Base-by-base conservation (phyloP, 257 asterid species). In the Salvia hispanica region DNA sequence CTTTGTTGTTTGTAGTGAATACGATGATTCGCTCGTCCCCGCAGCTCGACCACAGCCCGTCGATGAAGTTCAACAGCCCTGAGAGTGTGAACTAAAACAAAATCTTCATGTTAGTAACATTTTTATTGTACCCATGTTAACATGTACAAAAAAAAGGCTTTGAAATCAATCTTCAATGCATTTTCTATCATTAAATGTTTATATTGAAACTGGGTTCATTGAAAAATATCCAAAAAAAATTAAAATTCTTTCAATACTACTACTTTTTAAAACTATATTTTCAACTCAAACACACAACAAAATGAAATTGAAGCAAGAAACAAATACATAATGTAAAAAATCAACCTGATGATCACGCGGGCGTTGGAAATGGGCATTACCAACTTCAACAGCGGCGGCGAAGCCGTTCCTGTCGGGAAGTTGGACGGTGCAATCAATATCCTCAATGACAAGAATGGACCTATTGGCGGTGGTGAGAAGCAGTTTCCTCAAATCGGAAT, bases 21-120 rank as follows among this genome's bases (percentile, higher is more conserved):
- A 86, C 57, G 66, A 88, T 83, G 65, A 90, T 83, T 3, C 92
- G 72, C 61, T 90, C 94, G 44, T 88, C 97, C 0, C 90, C 95
- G 9, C 96, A 83, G 65, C 97, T 86, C 5, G 97, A 90, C 95
- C 97, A 90, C 0, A 86, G 80, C 4, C 96, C 97, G 54, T 90
- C 95, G 3, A 90, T 86, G 83, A 90, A 88, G 78, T 90, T 90
- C 62, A 90, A 15, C 9, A 90, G 74, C 0, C 95, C 97, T 0
- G 92, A 84, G 0, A 90, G 86, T 4, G 97, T 82, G 52, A 87
- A 77, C 91, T 84, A 70, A 66, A 5, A 4, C 2, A n/a, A 43
- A 42, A 34, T 13, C 2, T 42, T 2, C 43, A 42, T 21, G 43
- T 11, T 6, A 6, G 11, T 31, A 12, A 5, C 13, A 43, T 9